Percentiles rank a stretch among this genome's conserved stretches.
These are phyloP conservation scores for Acer yangbiense DNA, from an alignment of 345 rosid genomes.

Conservation along the genomic window DNA sequence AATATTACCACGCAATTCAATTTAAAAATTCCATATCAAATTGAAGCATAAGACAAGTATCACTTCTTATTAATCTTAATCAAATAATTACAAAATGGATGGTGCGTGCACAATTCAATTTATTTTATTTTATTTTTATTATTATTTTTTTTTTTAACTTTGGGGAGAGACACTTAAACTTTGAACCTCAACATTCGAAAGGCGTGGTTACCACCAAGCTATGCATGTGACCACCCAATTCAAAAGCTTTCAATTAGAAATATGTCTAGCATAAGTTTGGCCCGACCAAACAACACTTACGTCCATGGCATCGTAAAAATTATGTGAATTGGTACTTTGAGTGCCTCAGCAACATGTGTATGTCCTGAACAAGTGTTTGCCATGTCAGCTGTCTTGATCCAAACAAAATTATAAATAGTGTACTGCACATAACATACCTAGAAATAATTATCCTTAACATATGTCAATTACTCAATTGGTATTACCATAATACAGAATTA, in stretches of 20 bases:
- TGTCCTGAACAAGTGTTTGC: constrained; percentile 42
- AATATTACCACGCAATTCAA: constrained; percentile 15
- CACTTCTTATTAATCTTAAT: not conserved
- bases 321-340: constrained; percentile 51
- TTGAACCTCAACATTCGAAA: not conserved
- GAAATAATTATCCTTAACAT: not conserved
- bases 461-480: not conserved
- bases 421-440: not conserved
- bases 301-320: constrained; percentile 71
- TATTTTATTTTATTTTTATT: no score
- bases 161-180: not conserved
- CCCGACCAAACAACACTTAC: constrained; percentile 37
- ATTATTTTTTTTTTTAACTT: not conserved
- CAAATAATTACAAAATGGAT: not conserved
- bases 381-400: not conserved
- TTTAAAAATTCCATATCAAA: constrained; percentile 3
- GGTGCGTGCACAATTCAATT: not conserved
- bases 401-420: not conserved
- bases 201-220: not conserved
- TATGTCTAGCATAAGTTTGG: not conserved
- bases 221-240: not conserved
- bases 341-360: constrained; percentile 53
- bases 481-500: not conserved
- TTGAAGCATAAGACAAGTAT: not conserved
- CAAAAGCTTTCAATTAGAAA: not conserved